Percentiles rank a stretch among this genome's conserved stretches.
phyloP scores from a whole-genome alignment of 1,284 basidiomycete species.

The Ustilago tritici region DNA sequence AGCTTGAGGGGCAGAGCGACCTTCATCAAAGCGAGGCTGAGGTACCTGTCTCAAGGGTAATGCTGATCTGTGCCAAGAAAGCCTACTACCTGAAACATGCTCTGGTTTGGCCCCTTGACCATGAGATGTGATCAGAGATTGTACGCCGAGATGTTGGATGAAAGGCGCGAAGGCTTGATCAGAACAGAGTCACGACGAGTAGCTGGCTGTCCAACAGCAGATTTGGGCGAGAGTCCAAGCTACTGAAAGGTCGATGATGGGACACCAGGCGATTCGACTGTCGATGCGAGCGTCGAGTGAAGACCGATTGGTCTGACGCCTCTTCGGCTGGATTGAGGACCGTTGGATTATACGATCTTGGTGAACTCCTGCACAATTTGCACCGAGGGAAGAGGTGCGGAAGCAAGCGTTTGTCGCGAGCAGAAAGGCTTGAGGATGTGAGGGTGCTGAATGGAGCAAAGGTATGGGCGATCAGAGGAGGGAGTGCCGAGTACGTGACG shows the following conservation, averaged over 20 bases:
- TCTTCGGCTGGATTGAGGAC: too few relatives aligned
- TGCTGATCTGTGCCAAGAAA: not conserved
- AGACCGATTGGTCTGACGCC: too few relatives aligned
- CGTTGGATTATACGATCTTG: too few relatives aligned
- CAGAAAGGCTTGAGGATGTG: not conserved
- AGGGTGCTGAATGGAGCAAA: not conserved
- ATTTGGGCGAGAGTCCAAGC: too few relatives aligned
- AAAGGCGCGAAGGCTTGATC: too few relatives aligned
- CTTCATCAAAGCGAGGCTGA: slow-evolving; percentile 7
- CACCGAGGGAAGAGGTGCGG: not conserved
- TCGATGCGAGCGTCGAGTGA: too few relatives aligned
- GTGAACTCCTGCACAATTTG: not conserved
- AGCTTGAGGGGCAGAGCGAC: slow-evolving; percentile 33
- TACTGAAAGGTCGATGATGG: too few relatives aligned
- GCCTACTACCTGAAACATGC: not conserved
- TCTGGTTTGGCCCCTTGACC: not conserved
- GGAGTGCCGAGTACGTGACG: not conserved
- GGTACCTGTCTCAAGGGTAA: not conserved
- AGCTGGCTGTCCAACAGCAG: too few relatives aligned
- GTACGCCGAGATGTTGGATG: too few relatives aligned
- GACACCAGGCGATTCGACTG: too few relatives aligned
- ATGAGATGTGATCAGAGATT: not conserved
- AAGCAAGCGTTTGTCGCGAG: not conserved
- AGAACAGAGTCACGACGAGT: too few relatives aligned
- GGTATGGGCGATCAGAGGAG: not conserved